These are phyloP conservation scores for Handroanthus guayacan DNA, from an alignment of 257 asterid genomes.

Conservation along the genomic window DNA sequence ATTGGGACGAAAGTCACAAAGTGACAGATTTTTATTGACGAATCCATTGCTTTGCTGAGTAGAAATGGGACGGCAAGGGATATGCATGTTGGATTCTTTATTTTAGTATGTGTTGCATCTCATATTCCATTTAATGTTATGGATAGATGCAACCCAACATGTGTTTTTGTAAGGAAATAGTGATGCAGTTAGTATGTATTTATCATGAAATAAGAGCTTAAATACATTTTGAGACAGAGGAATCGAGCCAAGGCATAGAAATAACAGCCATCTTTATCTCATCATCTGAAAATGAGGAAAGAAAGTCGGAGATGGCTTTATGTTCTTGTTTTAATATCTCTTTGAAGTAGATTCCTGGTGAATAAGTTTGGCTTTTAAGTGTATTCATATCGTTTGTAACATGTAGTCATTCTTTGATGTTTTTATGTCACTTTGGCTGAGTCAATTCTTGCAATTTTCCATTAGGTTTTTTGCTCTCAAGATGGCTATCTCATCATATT, in stretches of 20 bases:
- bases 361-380: background rate
- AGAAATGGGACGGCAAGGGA: background rate
- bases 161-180: too few relatives aligned
- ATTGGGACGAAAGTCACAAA: too few relatives aligned
- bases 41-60: background rate
- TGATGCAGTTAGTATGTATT: too few relatives aligned
- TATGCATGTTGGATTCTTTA: too few relatives aligned
- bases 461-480: conserved; percentile 39
- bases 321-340: background rate
- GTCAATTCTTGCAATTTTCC: background rate
- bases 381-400: background rate
- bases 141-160: too few relatives aligned
- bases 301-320: background rate
- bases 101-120: too few relatives aligned
- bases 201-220: too few relatives aligned
- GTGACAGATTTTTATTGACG: background rate
- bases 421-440: conserved; percentile 15
- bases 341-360: background rate
- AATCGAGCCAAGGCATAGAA: background rate
- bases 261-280: background rate
- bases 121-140: too few relatives aligned
- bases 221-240: too few relatives aligned
- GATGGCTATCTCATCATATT: conserved; percentile 86
- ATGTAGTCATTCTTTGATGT: background rate
- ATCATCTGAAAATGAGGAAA: background rate